Evolutionary conservation across 2,329 filamentous ascomycete genomes (phyloP), one percentile per base, ranked within the genome.

Genomic region (Emydomyces testavorans): DNA sequence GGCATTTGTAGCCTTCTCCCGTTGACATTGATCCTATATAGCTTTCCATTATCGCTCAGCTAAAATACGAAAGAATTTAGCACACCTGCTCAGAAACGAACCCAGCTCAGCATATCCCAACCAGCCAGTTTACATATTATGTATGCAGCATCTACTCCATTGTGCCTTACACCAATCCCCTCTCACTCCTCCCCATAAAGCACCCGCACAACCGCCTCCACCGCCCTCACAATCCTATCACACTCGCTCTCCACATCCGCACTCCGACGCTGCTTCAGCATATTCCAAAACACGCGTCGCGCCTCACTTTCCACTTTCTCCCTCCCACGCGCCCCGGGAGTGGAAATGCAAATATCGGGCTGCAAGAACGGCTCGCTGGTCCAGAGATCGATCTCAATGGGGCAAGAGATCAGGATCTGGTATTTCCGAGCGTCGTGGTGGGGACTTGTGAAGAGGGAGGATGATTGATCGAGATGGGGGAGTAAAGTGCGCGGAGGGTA

Each of bases 341-440:
- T 26, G 5, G 60, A 61, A 15, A 68, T 55, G 38, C 58, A 65
- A 21, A 69, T 59, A 42, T 61, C 61, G 2, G 65, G 61, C 15
- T 54, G 53, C n/a, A 69, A 52, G 16, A 62, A 60, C 2, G 65
- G 62, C 47, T 69, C 66, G 29, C 65, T 59, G 15, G 64, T 65
- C 66, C 66, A 69, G 20, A 63, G 57, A 48, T 68, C 65, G 31
- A 69, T 53, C 10, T 42, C 51, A 36, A 69, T 49, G 4, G 56
- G 51, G 49, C 65, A 68, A 8, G 62, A 61, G 13, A 68, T 47
- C 8, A 68, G 56, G 1, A 66, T 50, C 36, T 54, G 48, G 23
- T 47, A 41, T n/a, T 20, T 50, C 7, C 20, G 54, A 46, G 46
- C 8, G 49, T 35, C 39, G 15, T 36, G n/a, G n/a, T n/a, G 23